phyloP scores from a whole-genome alignment of 495 filamentous ascomycete species.

The Collariella sp. region DNA sequence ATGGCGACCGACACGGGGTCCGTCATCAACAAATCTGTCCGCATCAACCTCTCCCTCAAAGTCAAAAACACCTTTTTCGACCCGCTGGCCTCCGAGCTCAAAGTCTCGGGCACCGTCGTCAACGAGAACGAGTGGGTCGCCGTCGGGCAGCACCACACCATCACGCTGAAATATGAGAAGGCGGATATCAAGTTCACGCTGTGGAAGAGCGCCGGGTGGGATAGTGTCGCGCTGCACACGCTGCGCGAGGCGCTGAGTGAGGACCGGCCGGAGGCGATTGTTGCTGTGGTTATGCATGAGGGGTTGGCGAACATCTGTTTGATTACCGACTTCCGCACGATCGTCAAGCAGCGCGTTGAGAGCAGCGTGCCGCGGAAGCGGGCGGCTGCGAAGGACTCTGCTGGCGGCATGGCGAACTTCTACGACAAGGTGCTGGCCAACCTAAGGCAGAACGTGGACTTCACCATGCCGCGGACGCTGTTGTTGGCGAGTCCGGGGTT shows the following conservation, averaged over 20 bases:
- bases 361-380: slow-evolving; percentile 74
- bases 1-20: slow-evolving; percentile 64
- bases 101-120: slow-evolving; percentile 73
- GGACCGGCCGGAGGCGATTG: slow-evolving; percentile 67
- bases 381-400: slow-evolving; percentile 51
- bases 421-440: slow-evolving; percentile 70
- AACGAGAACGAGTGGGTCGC: slow-evolving; percentile 78
- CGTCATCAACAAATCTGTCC: slow-evolving; percentile 63
- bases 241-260: slow-evolving; percentile 71
- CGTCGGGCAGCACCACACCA: slow-evolving; percentile 79
- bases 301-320: slow-evolving; percentile 88
- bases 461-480: slow-evolving; percentile 58
- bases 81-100: slow-evolving; percentile 69
- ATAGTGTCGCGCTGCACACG: slow-evolving; percentile 72
- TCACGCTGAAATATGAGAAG: slow-evolving; percentile 60
- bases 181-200: slow-evolving; percentile 52
- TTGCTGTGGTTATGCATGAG: slow-evolving; percentile 91
- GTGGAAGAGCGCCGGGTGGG: slow-evolving; percentile 85
- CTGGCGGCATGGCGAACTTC: slow-evolving; percentile 73
- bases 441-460: slow-evolving; percentile 69
- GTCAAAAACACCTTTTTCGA: slow-evolving; percentile 88
- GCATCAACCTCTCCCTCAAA: slow-evolving; percentile 67
- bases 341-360: slow-evolving; percentile 82
- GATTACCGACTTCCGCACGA: slow-evolving; percentile 83
- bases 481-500: slow-evolving; percentile 88